Conservation (phyloP, 139 green algal species). For the Astrephomene gubernaculifera region DNA sequence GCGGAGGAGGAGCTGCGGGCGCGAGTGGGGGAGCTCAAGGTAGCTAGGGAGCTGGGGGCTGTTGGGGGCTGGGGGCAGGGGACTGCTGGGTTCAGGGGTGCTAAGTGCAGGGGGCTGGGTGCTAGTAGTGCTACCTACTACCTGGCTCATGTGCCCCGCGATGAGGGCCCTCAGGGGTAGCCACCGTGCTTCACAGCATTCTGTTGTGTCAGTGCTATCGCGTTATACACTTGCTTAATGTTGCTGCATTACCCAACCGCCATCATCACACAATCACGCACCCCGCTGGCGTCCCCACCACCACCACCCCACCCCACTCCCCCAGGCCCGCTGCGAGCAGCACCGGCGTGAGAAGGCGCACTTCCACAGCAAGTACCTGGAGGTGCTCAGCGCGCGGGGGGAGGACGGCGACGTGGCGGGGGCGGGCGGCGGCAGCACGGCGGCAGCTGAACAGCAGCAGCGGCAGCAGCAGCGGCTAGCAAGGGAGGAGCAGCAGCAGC, state of each 20-base stretch:
- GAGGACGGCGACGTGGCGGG: neutral
- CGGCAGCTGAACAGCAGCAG: neutral
- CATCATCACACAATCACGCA: neutral
- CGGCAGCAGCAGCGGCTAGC: neutral
- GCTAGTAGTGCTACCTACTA: neutral
- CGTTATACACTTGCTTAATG: neutral
- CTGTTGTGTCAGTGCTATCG: neutral
- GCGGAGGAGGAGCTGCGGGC: conserved; percentile 20
- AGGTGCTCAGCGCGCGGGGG: neutral
- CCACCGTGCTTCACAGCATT: neutral
- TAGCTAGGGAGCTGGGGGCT: too few relatives aligned
- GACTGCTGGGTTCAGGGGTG: too few relatives aligned
- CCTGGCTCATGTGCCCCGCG: neutral
- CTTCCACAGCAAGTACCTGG: conserved; percentile 39
- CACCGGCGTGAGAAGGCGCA: conserved; percentile 6
- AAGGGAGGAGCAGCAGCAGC: neutral
- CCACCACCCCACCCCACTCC: neutral
- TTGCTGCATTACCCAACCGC: neutral
- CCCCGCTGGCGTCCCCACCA: neutral
- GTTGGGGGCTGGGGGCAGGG: too few relatives aligned
- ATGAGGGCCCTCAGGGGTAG: neutral
- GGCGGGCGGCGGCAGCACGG: neutral
- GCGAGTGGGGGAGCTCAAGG: neutral
- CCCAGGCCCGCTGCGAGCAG: conserved; percentile 20
- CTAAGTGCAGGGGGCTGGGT: neutral